Base-by-base conservation (phyloP, 2,329 filamentous ascomycete genomes). In the Proliferodiscus dingleyae region DNA sequence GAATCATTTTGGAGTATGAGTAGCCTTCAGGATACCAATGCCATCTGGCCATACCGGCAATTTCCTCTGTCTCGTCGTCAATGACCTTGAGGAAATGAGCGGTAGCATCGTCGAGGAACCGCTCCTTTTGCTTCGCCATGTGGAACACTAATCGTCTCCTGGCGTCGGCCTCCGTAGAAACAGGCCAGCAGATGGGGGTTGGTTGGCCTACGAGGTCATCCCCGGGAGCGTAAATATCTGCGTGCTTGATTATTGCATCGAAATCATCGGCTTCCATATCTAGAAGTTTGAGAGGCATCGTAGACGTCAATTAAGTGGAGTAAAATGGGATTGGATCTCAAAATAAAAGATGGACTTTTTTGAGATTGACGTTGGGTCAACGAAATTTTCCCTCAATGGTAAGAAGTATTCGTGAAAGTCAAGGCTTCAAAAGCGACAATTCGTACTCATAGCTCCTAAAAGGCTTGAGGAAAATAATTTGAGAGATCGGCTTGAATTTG, bases 11-110 rank as follows among this genome's bases (percentile, higher is more conserved):
- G 1, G 15, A 32, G 36, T 44, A 56, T 28, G 41, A 46, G 36
- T 50, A 55, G 2, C 54, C 52, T 6, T 47, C 34, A 5, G 50
- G 44, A 28, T 54, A 56, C 19, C 41, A 55, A 22, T 55, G 50
- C 54, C 52, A 56, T 18, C 52, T 45, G 16, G 54, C 52, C 33
- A 53, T 50, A 37, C 52, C 52, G 8, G 53, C 18, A 24, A 54
- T 54, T 3, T 40, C 41, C 2, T 38, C 30, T 7, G 36, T 43
- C 11, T 43, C 29, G 7, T 41, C 39, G 13, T 52, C 51, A 30
- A 56, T 33, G 21, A 56, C 47, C 15, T 56, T 56, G 39, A 56
- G 34, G 37, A 50, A 56, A 6, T 42, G 42, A 26, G 41, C 46
- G 13, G 47, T 45, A 5, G 39, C 45, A 24, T 56, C 53, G 19